Conservation (phyloP, 192 early-diverging fungal genomes). For the Obelidium mucronatum region DNA sequence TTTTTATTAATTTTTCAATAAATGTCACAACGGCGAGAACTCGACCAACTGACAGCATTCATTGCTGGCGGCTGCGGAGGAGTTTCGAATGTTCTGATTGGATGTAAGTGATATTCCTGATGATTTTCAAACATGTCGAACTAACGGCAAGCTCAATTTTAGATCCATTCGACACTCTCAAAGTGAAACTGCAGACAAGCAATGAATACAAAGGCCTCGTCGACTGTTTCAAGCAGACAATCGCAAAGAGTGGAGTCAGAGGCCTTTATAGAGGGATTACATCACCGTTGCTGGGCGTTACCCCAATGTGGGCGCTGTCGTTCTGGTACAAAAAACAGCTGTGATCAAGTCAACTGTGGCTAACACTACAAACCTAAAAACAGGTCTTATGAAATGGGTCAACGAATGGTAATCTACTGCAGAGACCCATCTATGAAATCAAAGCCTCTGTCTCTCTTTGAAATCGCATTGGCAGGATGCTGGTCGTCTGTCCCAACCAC, state of each 20-base stretch:
- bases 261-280: slow-evolving; percentile 89
- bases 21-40: not conserved
- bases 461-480: slow-evolving; percentile 82
- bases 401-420: slow-evolving; percentile 60
- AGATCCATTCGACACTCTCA: slow-evolving; percentile 88
- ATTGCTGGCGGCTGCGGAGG: slow-evolving; percentile 88
- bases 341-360: not conserved
- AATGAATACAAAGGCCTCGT: slow-evolving; percentile 7
- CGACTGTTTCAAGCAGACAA: slow-evolving; percentile 57
- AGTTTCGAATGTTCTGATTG: slow-evolving; percentile 70
- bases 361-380: not conserved
- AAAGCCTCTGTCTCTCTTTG: slow-evolving; percentile 61
- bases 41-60: slow-evolving; percentile 74
- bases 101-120: slow-evolving; percentile 53
- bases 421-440: slow-evolving; percentile 9
- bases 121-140: not conserved
- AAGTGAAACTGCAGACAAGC: slow-evolving; percentile 83
- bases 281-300: slow-evolving; percentile 82
- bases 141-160: not conserved
- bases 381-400: slow-evolving; percentile 69
- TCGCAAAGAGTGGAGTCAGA: slow-evolving; percentile 73
- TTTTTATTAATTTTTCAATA: not conserved
- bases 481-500: slow-evolving; percentile 90
- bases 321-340: slow-evolving; percentile 68
- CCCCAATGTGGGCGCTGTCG: slow-evolving; percentile 86